These are phyloP conservation scores for Pichia sp. DNA, from an alignment of 1,139 yeast species.

Conservation along the genomic window DNA sequence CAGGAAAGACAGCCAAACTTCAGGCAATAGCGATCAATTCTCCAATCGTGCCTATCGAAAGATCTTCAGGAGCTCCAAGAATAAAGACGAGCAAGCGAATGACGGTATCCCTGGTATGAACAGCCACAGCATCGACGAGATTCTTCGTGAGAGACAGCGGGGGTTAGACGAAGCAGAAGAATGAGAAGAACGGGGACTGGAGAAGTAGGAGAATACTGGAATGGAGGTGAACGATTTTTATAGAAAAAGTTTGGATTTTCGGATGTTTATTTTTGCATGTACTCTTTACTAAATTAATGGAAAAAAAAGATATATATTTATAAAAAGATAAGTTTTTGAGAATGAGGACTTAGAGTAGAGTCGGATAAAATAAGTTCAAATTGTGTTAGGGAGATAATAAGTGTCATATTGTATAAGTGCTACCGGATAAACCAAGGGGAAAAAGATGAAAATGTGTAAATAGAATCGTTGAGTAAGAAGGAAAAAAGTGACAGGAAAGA, in stretches of 20 bases:
- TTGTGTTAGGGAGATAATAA: background rate
- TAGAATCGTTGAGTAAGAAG: background rate
- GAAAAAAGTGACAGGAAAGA: background rate
- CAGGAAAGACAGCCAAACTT: conserved; percentile 30
- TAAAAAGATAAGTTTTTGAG: background rate
- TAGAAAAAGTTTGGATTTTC: background rate
- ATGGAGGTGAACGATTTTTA: background rate
- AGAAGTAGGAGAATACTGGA: background rate
- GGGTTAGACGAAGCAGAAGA: conserved; percentile 31
- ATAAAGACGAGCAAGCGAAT: background rate
- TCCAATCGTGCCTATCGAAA: conserved; percentile 25
- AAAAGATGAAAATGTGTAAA: background rate
- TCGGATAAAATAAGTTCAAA: background rate
- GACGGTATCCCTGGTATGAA: conserved; percentile 30
- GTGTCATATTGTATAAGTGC: background rate
- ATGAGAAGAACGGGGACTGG: background rate
- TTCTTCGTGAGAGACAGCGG: conserved; percentile 51
- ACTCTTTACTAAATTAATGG: conserved; percentile 3
- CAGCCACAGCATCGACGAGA: conserved; percentile 52
- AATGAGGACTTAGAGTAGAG: background rate
- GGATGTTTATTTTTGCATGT: background rate
- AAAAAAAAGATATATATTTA: background rate
- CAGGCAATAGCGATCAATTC: conserved; percentile 17
- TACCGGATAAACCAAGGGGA: background rate
- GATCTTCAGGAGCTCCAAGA: conserved; percentile 11